Evolutionary conservation across 2,329 filamentous ascomycete species (phyloP), one percentile per base, ranked within the genome.

Genomic region (Arthrobotrys megalospora): DNA sequence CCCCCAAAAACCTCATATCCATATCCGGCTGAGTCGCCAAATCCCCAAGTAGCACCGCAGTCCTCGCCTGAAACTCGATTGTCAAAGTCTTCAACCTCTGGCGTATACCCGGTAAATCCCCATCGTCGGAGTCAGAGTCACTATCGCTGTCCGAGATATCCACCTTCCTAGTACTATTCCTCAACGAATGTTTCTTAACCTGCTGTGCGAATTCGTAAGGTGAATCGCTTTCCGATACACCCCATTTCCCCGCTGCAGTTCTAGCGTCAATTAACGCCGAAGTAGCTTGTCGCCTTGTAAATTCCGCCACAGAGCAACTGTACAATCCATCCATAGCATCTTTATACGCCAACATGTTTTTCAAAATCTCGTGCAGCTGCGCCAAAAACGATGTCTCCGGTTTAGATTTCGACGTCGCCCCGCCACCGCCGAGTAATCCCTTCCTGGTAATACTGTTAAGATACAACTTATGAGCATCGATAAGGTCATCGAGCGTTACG

Each of bases 381-480:
- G 91, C 89, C 80, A 97, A 93, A 85, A 98, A 98, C 70, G 91
- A 91, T 79, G 91, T 90, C 80, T 93, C 91, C 81, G 93, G 92
- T 64, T 89, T 62, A 3, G 76, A 68, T 43, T 68, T 79, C 19
- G 68, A 50, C 84, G 78, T 83, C 11, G 36, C 11, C 19, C 28
- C n/a, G 0, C 55, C 55, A 45, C 84, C 82, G 62, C 95, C 95
- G 0, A 99, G 88, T 1, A 99, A 89, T 32, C 96, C 96, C 85
- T 99, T 99, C 82, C 97, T 92, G 0, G 96, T 99, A 83, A 99
- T 98, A 80, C 92, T 91, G 82, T 93, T 93, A 73, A 99, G 91
- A 83, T 98, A 99, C 66, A 90, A 91, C 14, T 91, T 93, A 85
- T 99, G 96, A 0, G 96, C 95, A 81, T 91, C 89, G 83, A 99